Percentiles rank a stretch among this genome's conserved stretches.
Evolutionary conservation across 2,329 filamentous ascomycete species (phyloP).

Genomic region (Tolypocladium capitatum): DNA sequence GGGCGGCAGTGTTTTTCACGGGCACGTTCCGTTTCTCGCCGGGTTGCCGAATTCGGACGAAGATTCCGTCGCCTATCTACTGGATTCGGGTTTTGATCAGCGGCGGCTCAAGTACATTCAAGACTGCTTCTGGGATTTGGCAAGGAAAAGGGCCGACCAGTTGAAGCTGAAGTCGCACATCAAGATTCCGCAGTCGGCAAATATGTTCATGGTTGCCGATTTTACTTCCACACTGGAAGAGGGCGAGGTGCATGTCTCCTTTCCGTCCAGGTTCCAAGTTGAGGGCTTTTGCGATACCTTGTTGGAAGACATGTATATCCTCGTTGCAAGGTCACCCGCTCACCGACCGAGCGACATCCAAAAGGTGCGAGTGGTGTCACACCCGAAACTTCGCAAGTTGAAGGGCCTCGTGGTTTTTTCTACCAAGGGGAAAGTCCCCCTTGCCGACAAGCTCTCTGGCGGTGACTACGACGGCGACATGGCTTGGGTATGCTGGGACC

Average conservation of each 20-base stretch:
- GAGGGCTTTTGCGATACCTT: constrained; percentile 39
- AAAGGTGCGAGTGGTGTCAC: constrained; percentile 45
- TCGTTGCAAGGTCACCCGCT: constrained; percentile 58
- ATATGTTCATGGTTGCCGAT: constrained; percentile 55
- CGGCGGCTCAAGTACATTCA: constrained; percentile 33
- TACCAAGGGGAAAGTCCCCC: constrained; percentile 41
- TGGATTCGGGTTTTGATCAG: constrained; percentile 48
- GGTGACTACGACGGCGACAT: constrained; percentile 73
- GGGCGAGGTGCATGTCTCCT: constrained; percentile 54
- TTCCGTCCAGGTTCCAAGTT: constrained; percentile 49
- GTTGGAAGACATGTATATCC: constrained; percentile 43
- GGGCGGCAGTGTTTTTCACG: constrained; percentile 24
- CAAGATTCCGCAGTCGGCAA: constrained; percentile 45
- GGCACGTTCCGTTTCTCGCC: constrained; percentile 28
- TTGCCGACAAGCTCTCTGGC: constrained; percentile 60
- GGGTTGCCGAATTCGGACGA: constrained; percentile 36
- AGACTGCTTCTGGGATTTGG: constrained; percentile 33
- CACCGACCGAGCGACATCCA: constrained; percentile 62
- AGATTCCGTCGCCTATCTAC: constrained; percentile 39
- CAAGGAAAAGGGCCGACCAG: constrained; percentile 33
- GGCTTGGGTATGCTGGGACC: constrained; percentile 69
- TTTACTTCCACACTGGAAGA: constrained; percentile 46
- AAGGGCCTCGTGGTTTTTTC: constrained; percentile 75
- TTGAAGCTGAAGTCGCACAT: constrained; percentile 47
- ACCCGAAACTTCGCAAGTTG: constrained; percentile 48